phyloP scores from a whole-genome alignment of 192 early-diverging fungal genomes.

The Pecoramyces ruminantium region DNA sequence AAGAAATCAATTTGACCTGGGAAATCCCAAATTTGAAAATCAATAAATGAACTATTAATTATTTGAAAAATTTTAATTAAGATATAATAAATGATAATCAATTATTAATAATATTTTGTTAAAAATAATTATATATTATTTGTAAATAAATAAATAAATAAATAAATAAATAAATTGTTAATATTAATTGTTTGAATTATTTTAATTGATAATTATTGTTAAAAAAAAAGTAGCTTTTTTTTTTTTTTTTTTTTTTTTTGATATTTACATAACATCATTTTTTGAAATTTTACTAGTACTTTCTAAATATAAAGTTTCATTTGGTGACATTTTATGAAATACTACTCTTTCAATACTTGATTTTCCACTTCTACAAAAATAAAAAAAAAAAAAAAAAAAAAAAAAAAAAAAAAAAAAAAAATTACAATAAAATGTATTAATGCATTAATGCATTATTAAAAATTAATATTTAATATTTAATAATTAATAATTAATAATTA shows the following conservation, averaged over 20 bases:
- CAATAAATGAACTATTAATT: slow-evolving; percentile 61
- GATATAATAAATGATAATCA: no score
- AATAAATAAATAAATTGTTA: no score
- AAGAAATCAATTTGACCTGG: slow-evolving; percentile 75
- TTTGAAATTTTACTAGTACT: slow-evolving; percentile 52
- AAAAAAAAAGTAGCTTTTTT: neutral
- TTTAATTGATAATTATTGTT: no score
- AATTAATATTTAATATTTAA: no score
- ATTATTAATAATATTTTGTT: no score
- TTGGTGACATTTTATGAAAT: slow-evolving; percentile 74
- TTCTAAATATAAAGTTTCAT: slow-evolving; percentile 72
- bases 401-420: neutral
- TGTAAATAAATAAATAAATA: no score
- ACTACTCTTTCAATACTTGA: slow-evolving; percentile 70
- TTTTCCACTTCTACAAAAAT: slow-evolving; percentile 52
- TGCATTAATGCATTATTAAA: no score
- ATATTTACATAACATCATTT: slow-evolving; percentile 43
- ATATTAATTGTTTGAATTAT: no score
- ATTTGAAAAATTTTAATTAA: no score
- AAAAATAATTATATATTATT: no score
- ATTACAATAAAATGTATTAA: no score
- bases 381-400: neutral
- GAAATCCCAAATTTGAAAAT: slow-evolving; percentile 81
- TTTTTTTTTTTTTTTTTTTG: neutral
- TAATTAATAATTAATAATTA: neutral